phyloP scores from a whole-genome alignment of 78 protist species.

The Blattamonas nauphoetae region DNA sequence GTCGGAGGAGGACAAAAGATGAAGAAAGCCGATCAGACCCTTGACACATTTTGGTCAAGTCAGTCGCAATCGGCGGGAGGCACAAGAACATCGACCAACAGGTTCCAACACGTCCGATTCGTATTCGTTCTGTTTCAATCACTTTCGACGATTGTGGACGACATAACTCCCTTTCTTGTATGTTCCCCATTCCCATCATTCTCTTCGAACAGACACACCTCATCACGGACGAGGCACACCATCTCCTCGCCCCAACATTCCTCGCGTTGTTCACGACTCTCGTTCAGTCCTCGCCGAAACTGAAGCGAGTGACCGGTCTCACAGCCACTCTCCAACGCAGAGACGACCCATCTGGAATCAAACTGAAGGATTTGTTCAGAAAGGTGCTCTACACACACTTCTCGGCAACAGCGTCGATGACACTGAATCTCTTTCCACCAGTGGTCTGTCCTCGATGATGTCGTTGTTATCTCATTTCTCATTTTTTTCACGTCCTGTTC shows the following conservation, averaged over 20 bases:
- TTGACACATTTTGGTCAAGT: no score
- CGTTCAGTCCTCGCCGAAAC: background rate
- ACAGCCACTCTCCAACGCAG: background rate
- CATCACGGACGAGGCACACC: background rate
- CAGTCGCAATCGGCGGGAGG: no score
- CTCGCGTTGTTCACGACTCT: background rate
- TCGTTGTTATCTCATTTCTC: background rate
- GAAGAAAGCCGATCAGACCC: no score
- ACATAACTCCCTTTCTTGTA: no score
- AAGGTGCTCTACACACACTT: background rate
- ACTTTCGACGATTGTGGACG: no score
- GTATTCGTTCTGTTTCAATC: no score
- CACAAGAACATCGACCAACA: no score
- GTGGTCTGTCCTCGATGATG: background rate
- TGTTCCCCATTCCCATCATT: no score
- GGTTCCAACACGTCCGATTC: no score
- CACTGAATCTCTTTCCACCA: background rate
- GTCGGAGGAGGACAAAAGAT: no score
- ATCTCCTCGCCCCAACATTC: background rate
- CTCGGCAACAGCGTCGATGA: background rate
- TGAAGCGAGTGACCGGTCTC: background rate
- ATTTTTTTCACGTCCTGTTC: background rate
- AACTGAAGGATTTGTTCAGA: background rate
- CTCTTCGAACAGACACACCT: no score
- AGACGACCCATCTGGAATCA: background rate